Evolutionary conservation across 768 basidiomycete species (phyloP).

Genomic region (Boletellus ananiceps): DNA sequence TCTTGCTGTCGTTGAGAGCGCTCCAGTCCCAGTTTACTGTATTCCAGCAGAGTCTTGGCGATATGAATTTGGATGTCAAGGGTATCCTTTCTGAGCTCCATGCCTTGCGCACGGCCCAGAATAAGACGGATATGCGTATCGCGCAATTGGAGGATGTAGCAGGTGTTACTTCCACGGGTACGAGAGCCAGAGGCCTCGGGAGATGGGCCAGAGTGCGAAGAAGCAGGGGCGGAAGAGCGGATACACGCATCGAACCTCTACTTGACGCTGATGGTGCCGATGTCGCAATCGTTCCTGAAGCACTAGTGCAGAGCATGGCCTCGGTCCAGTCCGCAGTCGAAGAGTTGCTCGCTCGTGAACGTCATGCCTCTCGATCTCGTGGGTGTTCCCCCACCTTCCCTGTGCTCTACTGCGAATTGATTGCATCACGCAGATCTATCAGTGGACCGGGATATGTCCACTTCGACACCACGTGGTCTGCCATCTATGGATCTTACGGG

Average conservation of each 20-base stretch:
- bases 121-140: slow-evolving; percentile 5
- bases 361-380: slow-evolving; percentile 3
- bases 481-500: not conserved
- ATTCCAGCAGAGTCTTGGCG: slow-evolving; percentile 8
- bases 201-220: not conserved
- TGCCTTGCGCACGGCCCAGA: slow-evolving; percentile 13
- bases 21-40: slow-evolving; percentile 16
- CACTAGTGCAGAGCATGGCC: slow-evolving; percentile 13
- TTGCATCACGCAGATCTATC: not conserved
- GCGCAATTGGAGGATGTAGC: slow-evolving; percentile 12
- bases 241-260: no score
- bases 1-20: not conserved
- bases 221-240: not conserved
- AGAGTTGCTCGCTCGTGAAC: slow-evolving; percentile 13
- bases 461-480: not conserved
- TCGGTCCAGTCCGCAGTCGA: slow-evolving; percentile 21
- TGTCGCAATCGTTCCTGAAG: not conserved
- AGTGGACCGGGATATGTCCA: not conserved
- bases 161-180: slow-evolving; percentile 3
- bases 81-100: slow-evolving; percentile 16
- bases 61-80: slow-evolving; percentile 11
- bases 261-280: not conserved
- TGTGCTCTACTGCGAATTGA: not conserved
- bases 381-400: not conserved
- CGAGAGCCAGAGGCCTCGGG: not conserved